Percentiles rank a stretch among this genome's conserved stretches.
Conservation (phyloP, 352 stramenopile genomes). For the Aphanomyces stellatus region DNA sequence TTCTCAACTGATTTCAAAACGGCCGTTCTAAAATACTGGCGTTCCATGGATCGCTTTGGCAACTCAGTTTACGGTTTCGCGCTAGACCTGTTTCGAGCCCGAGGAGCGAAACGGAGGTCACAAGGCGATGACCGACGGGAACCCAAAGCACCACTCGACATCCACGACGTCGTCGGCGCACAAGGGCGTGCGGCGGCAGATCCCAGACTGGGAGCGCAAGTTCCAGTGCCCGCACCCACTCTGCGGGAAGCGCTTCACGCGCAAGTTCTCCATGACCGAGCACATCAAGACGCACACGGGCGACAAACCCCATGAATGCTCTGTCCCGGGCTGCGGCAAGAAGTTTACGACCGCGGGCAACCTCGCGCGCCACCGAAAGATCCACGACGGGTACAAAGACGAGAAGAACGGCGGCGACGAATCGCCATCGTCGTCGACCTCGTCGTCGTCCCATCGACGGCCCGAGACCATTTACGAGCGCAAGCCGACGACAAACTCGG, state of each 20-base stretch:
- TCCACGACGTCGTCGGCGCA: background rate
- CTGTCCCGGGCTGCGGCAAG: constrained; percentile 44
- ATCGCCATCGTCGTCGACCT: background rate
- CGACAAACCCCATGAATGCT: constrained; percentile 55
- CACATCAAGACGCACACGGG: constrained; percentile 76
- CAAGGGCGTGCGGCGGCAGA: constrained; percentile 12
- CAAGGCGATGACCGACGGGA: background rate
- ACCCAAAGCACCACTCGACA: background rate
- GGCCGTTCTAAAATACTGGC: too few species aligned
- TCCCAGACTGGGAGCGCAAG: constrained; percentile 18
- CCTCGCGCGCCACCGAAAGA: constrained; percentile 49
- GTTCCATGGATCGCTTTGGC: background rate
- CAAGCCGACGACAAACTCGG: too few species aligned
- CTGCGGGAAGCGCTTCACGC: constrained; percentile 21
- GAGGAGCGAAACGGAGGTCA: background rate
- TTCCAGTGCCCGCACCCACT: constrained; percentile 23
- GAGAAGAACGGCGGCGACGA: background rate
- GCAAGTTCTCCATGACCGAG: constrained; percentile 49
- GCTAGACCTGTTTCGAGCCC: constrained; percentile 14
- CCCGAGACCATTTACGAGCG: too few species aligned
- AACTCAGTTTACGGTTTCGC: constrained; percentile 4
- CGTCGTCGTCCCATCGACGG: constrained; percentile 1
- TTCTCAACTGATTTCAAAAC: constrained; percentile 14
- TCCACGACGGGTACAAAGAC: constrained; percentile 27
- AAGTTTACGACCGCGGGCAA: constrained; percentile 69